These are phyloP conservation scores for Hypoxylon sp. DNA, from an alignment of 2,329 filamentous ascomycete species.

Conservation along the genomic window DNA sequence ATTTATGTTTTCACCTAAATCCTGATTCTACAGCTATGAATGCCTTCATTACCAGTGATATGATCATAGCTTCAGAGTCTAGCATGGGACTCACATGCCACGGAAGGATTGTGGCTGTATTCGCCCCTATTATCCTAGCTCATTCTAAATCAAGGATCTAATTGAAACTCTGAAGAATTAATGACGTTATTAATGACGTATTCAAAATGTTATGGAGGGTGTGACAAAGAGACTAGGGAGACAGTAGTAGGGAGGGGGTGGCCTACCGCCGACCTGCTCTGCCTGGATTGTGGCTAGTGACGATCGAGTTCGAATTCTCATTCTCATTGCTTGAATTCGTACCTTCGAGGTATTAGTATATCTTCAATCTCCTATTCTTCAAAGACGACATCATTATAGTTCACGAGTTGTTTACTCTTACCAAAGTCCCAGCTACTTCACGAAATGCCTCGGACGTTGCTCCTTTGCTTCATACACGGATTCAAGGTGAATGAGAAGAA, in stretches of 20 bases:
- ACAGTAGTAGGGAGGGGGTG: slow-evolving; percentile 3
- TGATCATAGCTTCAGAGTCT: neutral
- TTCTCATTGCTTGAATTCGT: neutral
- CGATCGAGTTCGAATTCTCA: neutral
- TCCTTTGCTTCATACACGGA: slow-evolving; percentile 82
- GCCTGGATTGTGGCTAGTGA: slow-evolving; percentile 3
- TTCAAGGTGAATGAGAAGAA: slow-evolving; percentile 71
- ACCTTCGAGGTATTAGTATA: neutral
- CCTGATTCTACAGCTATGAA: neutral
- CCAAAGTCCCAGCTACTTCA: neutral
- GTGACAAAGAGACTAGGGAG: slow-evolving; percentile 21
- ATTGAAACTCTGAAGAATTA: slow-evolving; percentile 18
- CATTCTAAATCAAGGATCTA: slow-evolving; percentile 14
- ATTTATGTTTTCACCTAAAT: neutral
- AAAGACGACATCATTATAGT: neutral
- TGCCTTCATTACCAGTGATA: slow-evolving; percentile 3
- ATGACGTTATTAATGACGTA: slow-evolving; percentile 49
- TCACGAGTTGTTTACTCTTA: neutral
- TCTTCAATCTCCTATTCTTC: neutral
- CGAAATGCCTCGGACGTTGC: slow-evolving; percentile 67
- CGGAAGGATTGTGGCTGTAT: neutral
- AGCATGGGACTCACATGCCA: neutral
- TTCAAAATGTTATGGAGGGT: slow-evolving; percentile 38
- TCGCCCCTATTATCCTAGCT: slow-evolving; percentile 4
- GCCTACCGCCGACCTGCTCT: neutral